Evolutionary conservation across 306 rosid genomes (phyloP), one percentile per base, ranked within the genome.

Genomic region (Dryas alaskensis): DNA sequence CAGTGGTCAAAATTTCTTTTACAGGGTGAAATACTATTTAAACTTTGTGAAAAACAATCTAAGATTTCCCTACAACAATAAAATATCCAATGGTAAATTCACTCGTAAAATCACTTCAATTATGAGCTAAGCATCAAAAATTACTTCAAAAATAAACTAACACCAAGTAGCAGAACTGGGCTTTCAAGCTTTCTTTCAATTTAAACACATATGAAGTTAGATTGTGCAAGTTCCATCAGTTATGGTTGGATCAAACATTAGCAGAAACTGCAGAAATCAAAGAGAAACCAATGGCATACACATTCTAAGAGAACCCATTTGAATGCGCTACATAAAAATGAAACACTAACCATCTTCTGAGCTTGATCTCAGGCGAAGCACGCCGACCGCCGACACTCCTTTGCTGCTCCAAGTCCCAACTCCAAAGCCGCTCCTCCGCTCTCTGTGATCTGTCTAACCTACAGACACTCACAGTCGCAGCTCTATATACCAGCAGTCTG

Each of bases 311-410:
- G 4, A 71, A 57, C 22, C 13, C 6, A 14, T 0, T 16, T 10
- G 75, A 27, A 45, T 22, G 14, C 44, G 5, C 5, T 6, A 71
- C 8, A 2, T n/a, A 11, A 42, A 70, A 43, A 19, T 44, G 27
- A 71, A 44, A 14, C 8, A 58, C 75, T 27, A 44, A 71, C 75
- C 75, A 71, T 71, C 4, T 22, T 64, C 8, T 45, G 64, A 53
- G 64, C 6, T 54, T 54, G 74, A 54, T 54, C 31, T 71, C 55
- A 13, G 46, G 46, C 39, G 45, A 60, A 37, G 19, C 39, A 37
- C 65, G 53, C 65, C 25, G 14, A 5, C 52, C 27, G 19, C 65
- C 40, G 54, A 37, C 16, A 3, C 75, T 70, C 43, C 52, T 12
- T 4, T 12, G 25, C 65, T 55, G 75, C 65, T 55, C 12, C 63